Evolutionary conservation across 768 basidiomycete species (phyloP).

Genomic region (Naganishia onofrii): DNA sequence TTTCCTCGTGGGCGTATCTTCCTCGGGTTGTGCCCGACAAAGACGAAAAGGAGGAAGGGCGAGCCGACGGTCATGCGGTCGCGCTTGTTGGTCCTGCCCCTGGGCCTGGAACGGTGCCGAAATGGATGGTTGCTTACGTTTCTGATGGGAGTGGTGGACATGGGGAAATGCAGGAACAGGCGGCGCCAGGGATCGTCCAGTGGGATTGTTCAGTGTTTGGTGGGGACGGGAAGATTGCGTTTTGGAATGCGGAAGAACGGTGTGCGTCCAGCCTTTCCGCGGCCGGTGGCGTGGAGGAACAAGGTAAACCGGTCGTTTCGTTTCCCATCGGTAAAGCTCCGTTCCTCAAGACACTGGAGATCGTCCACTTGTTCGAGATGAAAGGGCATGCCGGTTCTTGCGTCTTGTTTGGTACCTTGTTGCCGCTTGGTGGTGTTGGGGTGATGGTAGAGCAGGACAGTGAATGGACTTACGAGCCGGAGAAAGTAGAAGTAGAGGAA

Average conservation of each 20-base stretch:
- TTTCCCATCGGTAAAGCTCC: not conserved
- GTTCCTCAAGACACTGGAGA: not conserved
- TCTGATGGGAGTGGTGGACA: too few species aligned
- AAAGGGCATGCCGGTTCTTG: not conserved
- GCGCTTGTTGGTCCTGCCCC: not conserved
- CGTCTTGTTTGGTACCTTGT: not conserved
- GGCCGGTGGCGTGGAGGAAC: not conserved
- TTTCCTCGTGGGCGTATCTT: not conserved
- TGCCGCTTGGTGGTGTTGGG: not conserved
- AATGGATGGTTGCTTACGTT: not conserved
- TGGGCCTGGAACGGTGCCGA: not conserved
- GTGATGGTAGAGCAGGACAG: not conserved
- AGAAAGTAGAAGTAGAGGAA: not conserved
- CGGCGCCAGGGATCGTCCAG: not conserved
- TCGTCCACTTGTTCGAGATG: not conserved
- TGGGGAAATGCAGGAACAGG: too few species aligned
- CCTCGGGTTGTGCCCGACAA: not conserved
- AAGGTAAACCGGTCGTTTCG: not conserved
- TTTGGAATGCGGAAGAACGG: not conserved
- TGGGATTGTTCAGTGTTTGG: not conserved
- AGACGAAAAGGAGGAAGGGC: not conserved
- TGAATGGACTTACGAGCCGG: constrained; percentile 6
- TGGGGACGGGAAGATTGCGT: not conserved
- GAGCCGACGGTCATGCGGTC: not conserved
- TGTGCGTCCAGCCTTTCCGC: not conserved